phyloP scores from a whole-genome alignment of 208 protist genomes.

The Acanthamoeba lenticulata region DNA sequence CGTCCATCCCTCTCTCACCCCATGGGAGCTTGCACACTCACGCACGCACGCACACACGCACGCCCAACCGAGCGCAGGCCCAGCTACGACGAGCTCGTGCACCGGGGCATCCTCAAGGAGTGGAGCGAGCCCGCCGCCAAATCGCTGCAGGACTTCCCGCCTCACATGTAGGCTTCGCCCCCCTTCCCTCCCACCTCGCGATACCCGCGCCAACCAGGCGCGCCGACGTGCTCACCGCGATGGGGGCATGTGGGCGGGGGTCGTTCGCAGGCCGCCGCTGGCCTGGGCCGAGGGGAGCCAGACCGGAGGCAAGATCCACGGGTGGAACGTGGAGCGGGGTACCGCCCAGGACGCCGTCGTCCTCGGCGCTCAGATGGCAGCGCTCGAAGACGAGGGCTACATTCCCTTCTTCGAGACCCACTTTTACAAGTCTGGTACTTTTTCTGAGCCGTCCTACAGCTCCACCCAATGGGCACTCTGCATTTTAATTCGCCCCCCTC shows the following conservation, averaged over 20 bases:
- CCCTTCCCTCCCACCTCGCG: background rate
- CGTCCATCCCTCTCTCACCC: background rate
- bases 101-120: constrained; percentile 53
- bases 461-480: no score
- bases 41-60: background rate
- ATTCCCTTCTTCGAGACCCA: constrained; percentile 19
- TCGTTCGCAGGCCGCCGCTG: constrained; percentile 19
- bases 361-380: background rate
- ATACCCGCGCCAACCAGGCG: background rate
- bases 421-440: constrained; percentile 47
- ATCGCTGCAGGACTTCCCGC: constrained; percentile 11
- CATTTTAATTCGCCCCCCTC: no score
- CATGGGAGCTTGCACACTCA: background rate
- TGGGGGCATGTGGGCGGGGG: background rate
- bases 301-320: constrained; percentile 34
- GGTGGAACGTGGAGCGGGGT: constrained; percentile 53
- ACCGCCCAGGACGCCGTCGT: background rate
- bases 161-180: background rate
- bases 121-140: constrained; percentile 26
- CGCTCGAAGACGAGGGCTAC: constrained; percentile 55
- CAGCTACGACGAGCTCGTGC: constrained; percentile 45
- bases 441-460: background rate
- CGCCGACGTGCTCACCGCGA: background rate
- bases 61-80: background rate
- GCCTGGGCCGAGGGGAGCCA: background rate